Evolutionary conservation across 768 basidiomycete genomes (phyloP), one percentile per base, ranked within the genome.

Genomic region (Gelatoporia subvermispora): DNA sequence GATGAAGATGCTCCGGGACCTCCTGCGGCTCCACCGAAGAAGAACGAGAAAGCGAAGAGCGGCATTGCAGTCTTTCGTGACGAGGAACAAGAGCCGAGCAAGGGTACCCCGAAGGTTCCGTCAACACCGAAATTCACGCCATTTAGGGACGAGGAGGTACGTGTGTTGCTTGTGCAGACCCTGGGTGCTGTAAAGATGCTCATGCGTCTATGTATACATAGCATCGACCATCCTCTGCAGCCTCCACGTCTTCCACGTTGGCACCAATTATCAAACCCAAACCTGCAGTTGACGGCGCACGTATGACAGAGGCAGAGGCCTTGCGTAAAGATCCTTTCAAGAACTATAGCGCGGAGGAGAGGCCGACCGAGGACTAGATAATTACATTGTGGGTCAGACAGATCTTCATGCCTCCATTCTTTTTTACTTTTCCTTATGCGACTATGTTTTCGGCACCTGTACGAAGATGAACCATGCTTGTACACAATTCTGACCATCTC

Each of bases 291-390:
- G 75, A 72, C 10, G 65, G 71, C 8, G 56, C 62, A 20, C 65
- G 74, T 35, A 66, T 73, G 24, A 79, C 83, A 2, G 87, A 89
- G 64, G 85, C 85, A 25, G 88, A 91, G 60, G 87, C 85, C 2
- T 61, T 91, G 49, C 72, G 88, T 51, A 86, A 79, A 56, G 85
- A 89, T 61, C 88, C 88, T 2, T 67, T 91, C 62, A 89, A 87
- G 71, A 90, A 91, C 60, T 88, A 90, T 64, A 57, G 60, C 15
- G 61, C 56, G 18, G 60, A 52, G 21, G 57, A 58, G 45, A 54
- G 45, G 22, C 57, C 53, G 4, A 17, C 39, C n/a, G 57, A 52
- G 4, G 51, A 53, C 16, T 58, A 44, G 53, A 10, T 31, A 31
- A 31, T 31, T 31, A 31, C 28, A 7, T 31, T 31, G 7, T 13